Evolutionary conservation across 257 asterid species (phyloP).

Genomic region (Gentiana macrophylla): DNA sequence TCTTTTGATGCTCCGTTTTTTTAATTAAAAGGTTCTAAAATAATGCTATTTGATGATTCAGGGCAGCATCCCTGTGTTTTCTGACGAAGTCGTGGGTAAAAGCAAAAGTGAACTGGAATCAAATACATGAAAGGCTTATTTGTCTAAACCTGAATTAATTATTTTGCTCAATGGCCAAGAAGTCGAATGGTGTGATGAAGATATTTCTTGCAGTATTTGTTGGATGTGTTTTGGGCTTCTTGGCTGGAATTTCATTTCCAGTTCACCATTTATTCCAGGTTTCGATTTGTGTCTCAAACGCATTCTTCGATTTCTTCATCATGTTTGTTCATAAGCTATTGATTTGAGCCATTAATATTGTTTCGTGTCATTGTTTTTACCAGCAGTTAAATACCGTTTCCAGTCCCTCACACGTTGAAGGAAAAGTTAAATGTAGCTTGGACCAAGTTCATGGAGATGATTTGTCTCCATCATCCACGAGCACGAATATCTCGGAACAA

Average conservation of each 20-base stretch:
- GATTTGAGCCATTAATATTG: neutral
- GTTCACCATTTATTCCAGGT: conserved; percentile 50
- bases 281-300: neutral
- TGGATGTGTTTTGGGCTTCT: conserved; percentile 56
- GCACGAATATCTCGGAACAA: conserved; percentile 13
- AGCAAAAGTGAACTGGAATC: too few relatives aligned
- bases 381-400: conserved; percentile 53
- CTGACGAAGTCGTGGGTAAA: too few relatives aligned
- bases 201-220: conserved; percentile 29
- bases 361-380: conserved; percentile 6
- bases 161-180: conserved; percentile 11
- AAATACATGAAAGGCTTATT: too few relatives aligned
- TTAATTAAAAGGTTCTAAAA: too few relatives aligned
- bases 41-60: too few relatives aligned
- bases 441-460: conserved; percentile 14
- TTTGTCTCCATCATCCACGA: conserved; percentile 1
- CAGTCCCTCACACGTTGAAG: conserved; percentile 19
- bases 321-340: neutral
- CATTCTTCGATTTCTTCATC: neutral
- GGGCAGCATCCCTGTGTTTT: too few relatives aligned
- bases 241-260: conserved; percentile 57
- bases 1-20: too few relatives aligned
- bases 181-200: conserved; percentile 46
- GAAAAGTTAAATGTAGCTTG: conserved; percentile 17
- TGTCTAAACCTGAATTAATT: neutral